Evolutionary conservation across 352 stramenopile genomes (phyloP).

Genomic region (Globisporangium cystogenes): DNA sequence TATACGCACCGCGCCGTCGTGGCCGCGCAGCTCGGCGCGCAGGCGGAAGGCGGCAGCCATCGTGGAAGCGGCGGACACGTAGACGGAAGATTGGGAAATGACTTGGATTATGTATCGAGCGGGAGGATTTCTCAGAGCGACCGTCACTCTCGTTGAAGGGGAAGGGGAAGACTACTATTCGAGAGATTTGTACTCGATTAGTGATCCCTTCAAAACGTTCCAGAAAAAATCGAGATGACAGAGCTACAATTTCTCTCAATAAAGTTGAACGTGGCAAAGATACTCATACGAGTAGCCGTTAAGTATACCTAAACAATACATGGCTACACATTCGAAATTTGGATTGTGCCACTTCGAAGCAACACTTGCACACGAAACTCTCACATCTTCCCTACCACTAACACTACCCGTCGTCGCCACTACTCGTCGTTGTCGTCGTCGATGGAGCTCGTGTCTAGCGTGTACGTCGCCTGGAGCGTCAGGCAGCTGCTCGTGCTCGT

Average conservation of each 20-base stretch:
- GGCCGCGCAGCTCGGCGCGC: constrained; percentile 52
- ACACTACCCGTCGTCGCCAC: too few relatives aligned
- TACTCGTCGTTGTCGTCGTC: constrained; percentile 10
- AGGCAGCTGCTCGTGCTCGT: constrained; percentile 14
- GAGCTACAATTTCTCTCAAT: too few relatives aligned
- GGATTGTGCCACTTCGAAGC: too few relatives aligned
- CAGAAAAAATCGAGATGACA: too few relatives aligned
- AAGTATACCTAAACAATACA: background rate
- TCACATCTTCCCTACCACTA: too few relatives aligned
- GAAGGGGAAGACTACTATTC: too few relatives aligned
- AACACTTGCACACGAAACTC: too few relatives aligned
- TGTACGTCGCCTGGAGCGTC: constrained; percentile 24
- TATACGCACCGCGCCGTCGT: constrained; percentile 67
- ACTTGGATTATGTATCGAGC: background rate
- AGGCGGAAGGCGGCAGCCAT: constrained; percentile 12
- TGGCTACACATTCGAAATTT: background rate
- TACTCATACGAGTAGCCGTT: background rate
- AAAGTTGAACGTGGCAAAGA: background rate
- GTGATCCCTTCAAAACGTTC: too few relatives aligned
- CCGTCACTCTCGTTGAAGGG: too few relatives aligned
- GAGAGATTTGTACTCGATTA: too few relatives aligned
- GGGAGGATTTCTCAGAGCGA: too few relatives aligned
- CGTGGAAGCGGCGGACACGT: background rate
- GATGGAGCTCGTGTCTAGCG: constrained; percentile 15
- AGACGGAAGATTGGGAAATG: background rate